Conservation (phyloP, 2,329 filamentous ascomycete genomes). For the Alternaria metachromatica region DNA sequence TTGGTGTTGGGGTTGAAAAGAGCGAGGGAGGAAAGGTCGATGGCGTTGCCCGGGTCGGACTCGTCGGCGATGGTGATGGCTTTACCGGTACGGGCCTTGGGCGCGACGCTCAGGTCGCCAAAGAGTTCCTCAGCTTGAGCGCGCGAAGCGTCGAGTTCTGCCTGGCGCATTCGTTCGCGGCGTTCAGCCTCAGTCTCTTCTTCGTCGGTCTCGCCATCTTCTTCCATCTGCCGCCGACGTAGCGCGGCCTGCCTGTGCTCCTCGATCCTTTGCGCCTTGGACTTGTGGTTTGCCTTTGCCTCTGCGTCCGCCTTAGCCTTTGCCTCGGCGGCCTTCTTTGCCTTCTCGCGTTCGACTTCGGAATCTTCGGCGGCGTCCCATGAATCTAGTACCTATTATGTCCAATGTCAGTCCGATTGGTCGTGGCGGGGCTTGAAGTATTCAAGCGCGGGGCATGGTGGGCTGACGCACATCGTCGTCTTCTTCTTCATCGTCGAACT, state of each 20-base stretch:
- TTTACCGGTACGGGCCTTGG: conserved; percentile 71
- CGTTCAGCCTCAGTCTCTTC: conserved; percentile 76
- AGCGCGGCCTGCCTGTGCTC: conserved; percentile 69
- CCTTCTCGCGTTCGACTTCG: conserved; percentile 95
- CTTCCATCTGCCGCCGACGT: conserved; percentile 64
- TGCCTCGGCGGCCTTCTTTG: conserved; percentile 80
- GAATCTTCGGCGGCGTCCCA: conserved; percentile 98
- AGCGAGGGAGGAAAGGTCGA: conserved; percentile 80
- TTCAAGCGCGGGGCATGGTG: conserved; percentile 22
- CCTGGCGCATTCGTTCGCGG: conserved; percentile 75
- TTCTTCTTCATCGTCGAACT: conserved; percentile 92
- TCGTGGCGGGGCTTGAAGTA: conserved; percentile 24
- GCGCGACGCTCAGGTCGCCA: conserved; percentile 73
- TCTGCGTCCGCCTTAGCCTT: conserved; percentile 91
- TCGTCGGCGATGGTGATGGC: conserved; percentile 72
- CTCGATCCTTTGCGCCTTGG: conserved; percentile 83
- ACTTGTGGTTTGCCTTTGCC: conserved; percentile 89
- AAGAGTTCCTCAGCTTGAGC: conserved; percentile 92
- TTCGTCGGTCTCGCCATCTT: conserved; percentile 66
- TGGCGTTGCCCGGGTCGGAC: conserved; percentile 75
- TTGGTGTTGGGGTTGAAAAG: conserved; percentile 92
- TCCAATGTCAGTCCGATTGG: conserved; percentile 25
- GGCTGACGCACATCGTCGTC: conserved; percentile 73
- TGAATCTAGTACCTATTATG: conserved; percentile 80
- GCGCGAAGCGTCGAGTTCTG: conserved; percentile 87